Evolutionary conservation across 2,329 filamentous ascomycete genomes (phyloP), one percentile per base, ranked within the genome.

Genomic region (Phaeosphaeriaceae sp.): DNA sequence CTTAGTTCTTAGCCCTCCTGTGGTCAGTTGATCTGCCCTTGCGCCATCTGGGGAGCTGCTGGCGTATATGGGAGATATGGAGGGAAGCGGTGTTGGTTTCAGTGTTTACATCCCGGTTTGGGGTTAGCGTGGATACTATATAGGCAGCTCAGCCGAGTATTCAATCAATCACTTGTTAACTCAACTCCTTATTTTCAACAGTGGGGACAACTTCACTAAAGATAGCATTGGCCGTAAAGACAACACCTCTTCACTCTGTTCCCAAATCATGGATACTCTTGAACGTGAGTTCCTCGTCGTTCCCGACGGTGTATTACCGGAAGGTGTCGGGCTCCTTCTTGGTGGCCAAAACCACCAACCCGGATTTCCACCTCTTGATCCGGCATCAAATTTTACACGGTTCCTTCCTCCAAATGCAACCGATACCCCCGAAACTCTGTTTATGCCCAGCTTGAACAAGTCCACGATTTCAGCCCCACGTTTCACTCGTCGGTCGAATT

Each of bases 401-500:
- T 43, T 43, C 41, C 41, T 43, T 43, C 41, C 41, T 35, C 41
- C 41, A 43, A 43, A 43, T 35, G 41, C 29, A 43, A 34, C 41
- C 41, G 41, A 43, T 29, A 43, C 41, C 15, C 41, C 41, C 28
- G 41, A 43, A 43, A 35, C 41, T 21, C 41, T 43, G 15, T 43
- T 43, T 16, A 43, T 35, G 29, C 41, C 41, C 15, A 9, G 41
- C 8, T 35, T 43, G 17, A 34, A 4, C 4, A 43, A 34, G 41
- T 18, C 2, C 41, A 34, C 41, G 18, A 35, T 43, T 35, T 13
- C 23, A 35, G 41, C 41, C 41, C 41, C 41, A 15, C 41, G 41
- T 43, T 43, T 43, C 29, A 43, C 18, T 16, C 41, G 41, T 16
- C 41, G 15, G 18, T 43, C 41, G 26, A 35, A 52, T 32, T 13